Base-by-base conservation (phyloP, 331 rosid genomes). In the Pyrus hybrid region DNA sequence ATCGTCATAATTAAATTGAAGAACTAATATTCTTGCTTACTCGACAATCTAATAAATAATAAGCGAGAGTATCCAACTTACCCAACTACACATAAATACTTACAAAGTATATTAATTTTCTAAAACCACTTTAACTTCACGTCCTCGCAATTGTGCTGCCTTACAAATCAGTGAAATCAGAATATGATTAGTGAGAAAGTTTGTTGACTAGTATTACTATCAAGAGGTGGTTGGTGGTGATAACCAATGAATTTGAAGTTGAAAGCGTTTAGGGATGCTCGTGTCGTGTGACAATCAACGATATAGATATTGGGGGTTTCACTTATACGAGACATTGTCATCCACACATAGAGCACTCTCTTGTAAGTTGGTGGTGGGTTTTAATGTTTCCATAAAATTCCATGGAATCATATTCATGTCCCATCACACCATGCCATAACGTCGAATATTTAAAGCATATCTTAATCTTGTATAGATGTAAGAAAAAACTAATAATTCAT, bases 211-310 rank as follows among this genome's bases (percentile, higher is more conserved):
- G 63, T 18, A 49, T 49, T 49, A 49, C n/a, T 49, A 16, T 49
- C 21, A 74, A 2, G 37, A 51, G 25, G 67, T 23, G 51, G 32
- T 41, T 49, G 61, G 92, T 90, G 87, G 82, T 67, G 66, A 66
- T 83, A 86, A 80, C 91, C 86, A 83, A 28, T 86, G n/a, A 87
- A 77, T 64, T 54, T 45, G 2, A 45, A 56, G 76, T 87, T 85
- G 96, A 87, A 91, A 85, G 41, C 58, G 70, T 32, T 0, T 22
- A 21, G 56, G 65, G 67, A 62, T 49, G 16, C 23, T 51, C 57
- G 57, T 17, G 57, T 47, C 54, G 54, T 16, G 54, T 6, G 20
- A 16, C 4, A 3, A n/a, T 9, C 18, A 14, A 29, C 13, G 37
- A 13, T 30, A 17, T 28, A 9, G 72, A 43, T 41, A n/a, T 57